Conservation (phyloP, 805 yeast genomes). For the Candida maltosa region DNA sequence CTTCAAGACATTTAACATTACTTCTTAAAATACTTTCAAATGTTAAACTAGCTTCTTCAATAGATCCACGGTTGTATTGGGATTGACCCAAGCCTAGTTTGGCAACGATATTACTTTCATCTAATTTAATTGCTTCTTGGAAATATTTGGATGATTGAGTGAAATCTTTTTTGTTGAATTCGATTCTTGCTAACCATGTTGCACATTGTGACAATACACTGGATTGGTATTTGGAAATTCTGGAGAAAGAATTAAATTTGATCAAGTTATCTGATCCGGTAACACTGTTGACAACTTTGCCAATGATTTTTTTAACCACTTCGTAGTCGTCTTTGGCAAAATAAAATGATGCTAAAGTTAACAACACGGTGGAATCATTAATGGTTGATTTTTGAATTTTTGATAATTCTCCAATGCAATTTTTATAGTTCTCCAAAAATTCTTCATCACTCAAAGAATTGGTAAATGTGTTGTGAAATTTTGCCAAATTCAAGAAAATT, state of each 20-base stretch:
- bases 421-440: constrained; percentile 57
- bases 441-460: constrained; percentile 55
- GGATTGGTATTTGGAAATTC: constrained; percentile 25
- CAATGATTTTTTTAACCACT: constrained; percentile 54
- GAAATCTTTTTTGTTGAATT: constrained; percentile 57
- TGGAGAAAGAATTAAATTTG: constrained; percentile 14
- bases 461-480: constrained; percentile 61
- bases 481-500: constrained; percentile 62
- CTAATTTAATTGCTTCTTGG: constrained; percentile 64
- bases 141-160: constrained; percentile 70
- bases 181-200: constrained; percentile 85
- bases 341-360: constrained; percentile 66
- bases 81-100: constrained; percentile 85
- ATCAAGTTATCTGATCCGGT: constrained; percentile 14
- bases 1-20: constrained; percentile 69
- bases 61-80: constrained; percentile 66
- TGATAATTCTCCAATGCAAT: constrained; percentile 50
- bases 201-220: constrained; percentile 33
- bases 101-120: constrained; percentile 65
- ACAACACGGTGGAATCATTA: constrained; percentile 58
- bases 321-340: constrained; percentile 65
- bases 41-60: constrained; percentile 82
- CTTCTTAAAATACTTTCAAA: constrained; percentile 71
- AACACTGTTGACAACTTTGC: constrained; percentile 38
- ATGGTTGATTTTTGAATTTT: constrained; percentile 37